These are phyloP conservation scores for Globisporangium radiosum DNA, from an alignment of 352 stramenopile species.

Conservation along the genomic window DNA sequence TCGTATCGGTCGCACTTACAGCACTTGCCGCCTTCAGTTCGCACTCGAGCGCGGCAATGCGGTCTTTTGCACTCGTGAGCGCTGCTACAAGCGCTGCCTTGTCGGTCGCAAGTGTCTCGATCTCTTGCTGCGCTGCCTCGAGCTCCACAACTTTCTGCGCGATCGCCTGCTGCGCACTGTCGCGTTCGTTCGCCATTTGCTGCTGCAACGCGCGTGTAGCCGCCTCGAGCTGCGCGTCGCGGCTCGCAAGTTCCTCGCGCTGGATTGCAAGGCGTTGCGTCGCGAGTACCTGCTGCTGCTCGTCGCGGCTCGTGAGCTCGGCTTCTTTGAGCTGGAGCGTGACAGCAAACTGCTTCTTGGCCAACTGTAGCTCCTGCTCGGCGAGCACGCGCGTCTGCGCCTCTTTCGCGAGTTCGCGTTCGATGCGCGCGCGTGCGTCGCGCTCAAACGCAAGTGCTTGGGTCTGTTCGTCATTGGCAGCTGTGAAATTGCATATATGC, in stretches of 20 bases:
- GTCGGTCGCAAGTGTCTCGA: conserved; percentile 16
- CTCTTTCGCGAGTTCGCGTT: conserved; percentile 61
- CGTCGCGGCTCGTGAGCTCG: conserved; percentile 24
- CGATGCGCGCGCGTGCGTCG: conserved; percentile 39
- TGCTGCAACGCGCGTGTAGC: conserved; percentile 24
- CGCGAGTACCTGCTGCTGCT: conserved; percentile 34
- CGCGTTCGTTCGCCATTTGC: conserved; percentile 17
- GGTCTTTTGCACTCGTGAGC: not conserved
- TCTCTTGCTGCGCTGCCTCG: conserved; percentile 19
- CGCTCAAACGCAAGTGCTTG: conserved; percentile 60
- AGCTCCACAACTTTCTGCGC: conserved; percentile 25
- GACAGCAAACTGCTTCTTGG: conserved; percentile 70
- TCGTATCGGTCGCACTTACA: conserved; percentile 9
- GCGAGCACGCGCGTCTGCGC: conserved; percentile 44
- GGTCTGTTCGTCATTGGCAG: conserved; percentile 46
- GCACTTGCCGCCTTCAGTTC: conserved; percentile 19
- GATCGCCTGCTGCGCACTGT: conserved; percentile 29
- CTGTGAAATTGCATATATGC: conserved; percentile 5
- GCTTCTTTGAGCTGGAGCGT: conserved; percentile 53
- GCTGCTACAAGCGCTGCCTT: not conserved
- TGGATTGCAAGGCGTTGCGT: conserved; percentile 28
- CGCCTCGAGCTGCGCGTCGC: conserved; percentile 37
- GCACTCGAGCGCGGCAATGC: conserved; percentile 17
- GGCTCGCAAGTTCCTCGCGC: conserved; percentile 25
- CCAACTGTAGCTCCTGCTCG: conserved; percentile 61